These are phyloP conservation scores for Vitis rupestris DNA, from an alignment of 164 flowering plant species.

Conservation along the genomic window DNA sequence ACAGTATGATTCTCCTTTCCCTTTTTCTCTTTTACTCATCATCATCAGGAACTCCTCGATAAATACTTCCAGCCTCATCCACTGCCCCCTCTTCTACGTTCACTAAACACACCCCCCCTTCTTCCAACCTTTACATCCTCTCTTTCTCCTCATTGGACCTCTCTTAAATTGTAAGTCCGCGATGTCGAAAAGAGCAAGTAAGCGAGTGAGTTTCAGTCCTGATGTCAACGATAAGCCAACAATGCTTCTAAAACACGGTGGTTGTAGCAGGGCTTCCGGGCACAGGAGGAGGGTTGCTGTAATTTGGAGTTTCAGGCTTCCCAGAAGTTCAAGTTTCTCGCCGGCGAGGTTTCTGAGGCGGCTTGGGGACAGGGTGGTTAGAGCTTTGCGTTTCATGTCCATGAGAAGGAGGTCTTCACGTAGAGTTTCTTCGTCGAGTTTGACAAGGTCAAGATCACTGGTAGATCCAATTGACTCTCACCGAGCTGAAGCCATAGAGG, in stretches of 20 bases:
- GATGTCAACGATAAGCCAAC: constrained; percentile 29
- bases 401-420: constrained; percentile 31
- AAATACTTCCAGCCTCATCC: constrained; percentile 14
- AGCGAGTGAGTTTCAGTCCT: constrained; percentile 36
- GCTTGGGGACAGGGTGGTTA: constrained; percentile 36
- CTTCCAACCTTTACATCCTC: constrained; percentile 4
- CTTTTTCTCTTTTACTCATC: constrained; percentile 6
- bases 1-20: neutral
- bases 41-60: constrained; percentile 7
- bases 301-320: constrained; percentile 28
- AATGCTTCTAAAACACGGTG: constrained; percentile 20
- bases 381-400: constrained; percentile 36
- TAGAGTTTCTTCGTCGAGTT: constrained; percentile 34
- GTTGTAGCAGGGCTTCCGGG: constrained; percentile 12
- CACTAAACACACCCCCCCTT: neutral
- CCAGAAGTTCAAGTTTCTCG: constrained; percentile 24
- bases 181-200: constrained; percentile 42
- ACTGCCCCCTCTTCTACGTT: constrained; percentile 4
- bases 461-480: constrained; percentile 49
- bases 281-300: constrained; percentile 25
- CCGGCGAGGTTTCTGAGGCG: constrained; percentile 35
- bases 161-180: neutral
- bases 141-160: neutral
- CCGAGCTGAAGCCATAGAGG: constrained; percentile 53
- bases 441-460: constrained; percentile 41